Conservation (phyloP, 2,329 filamentous ascomycete species). For the Alternaria gansuensis region DNA sequence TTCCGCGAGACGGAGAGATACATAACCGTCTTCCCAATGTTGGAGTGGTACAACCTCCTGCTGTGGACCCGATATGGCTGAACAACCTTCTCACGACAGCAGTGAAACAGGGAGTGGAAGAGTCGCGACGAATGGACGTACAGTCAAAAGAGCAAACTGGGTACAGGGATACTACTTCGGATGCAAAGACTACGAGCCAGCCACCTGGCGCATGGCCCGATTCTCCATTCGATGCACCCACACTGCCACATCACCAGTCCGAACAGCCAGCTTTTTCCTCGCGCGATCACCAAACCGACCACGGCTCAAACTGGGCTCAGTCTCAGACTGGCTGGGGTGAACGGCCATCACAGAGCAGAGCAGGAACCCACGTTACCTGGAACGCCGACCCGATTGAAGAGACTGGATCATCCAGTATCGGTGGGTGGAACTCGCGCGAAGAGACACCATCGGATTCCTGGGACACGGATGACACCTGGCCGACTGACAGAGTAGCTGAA, state of each 20-base stretch:
- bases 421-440: conserved; percentile 26
- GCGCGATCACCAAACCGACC: neutral
- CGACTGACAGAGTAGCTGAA: conserved; percentile 4
- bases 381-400: conserved; percentile 19
- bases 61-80: conserved; percentile 29
- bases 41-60: neutral
- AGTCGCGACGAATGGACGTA: conserved; percentile 21
- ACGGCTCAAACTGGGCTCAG: conserved; percentile 13
- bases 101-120: conserved; percentile 35
- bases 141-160: conserved; percentile 2
- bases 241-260: neutral
- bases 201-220: conserved; percentile 41
- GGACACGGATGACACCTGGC: conserved; percentile 33
- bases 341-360: conserved; percentile 11
- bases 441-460: conserved; percentile 29
- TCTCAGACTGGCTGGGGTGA: conserved; percentile 13
- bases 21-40: neutral
- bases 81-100: conserved; percentile 30
- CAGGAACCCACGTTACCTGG: conserved; percentile 26
- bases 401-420: conserved; percentile 13
- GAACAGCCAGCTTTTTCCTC: neutral
- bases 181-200: conserved; percentile 20
- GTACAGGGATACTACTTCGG: neutral
- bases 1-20: conserved; percentile 25
- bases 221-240: conserved; percentile 19